Evolutionary conservation across 2,329 filamentous ascomycete species (phyloP).

Genomic region (Calonectria hawksworthii): DNA sequence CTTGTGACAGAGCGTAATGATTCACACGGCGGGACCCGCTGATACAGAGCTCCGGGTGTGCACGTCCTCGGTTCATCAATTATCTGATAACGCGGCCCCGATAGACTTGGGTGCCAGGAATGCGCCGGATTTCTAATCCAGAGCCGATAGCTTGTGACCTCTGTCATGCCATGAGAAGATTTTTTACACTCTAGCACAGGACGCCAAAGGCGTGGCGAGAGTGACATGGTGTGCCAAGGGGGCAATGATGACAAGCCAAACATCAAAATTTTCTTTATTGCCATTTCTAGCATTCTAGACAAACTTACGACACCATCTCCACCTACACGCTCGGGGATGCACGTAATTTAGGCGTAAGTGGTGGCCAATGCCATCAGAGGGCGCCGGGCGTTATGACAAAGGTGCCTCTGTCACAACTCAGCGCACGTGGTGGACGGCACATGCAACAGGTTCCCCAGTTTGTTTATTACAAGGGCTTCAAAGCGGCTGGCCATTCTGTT

Average conservation of each 20-base stretch:
- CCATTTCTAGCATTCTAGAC: background rate
- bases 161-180: constrained; percentile 6
- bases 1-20: constrained; percentile 27
- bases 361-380: background rate
- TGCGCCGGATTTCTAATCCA: background rate
- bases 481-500: background rate
- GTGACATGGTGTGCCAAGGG: background rate
- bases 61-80: background rate
- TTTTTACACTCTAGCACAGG: background rate
- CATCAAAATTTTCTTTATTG: background rate
- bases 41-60: constrained; percentile 12
- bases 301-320: constrained; percentile 3
- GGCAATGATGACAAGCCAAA: background rate
- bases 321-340: background rate
- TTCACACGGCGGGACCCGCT: constrained; percentile 23
- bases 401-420: constrained; percentile 22
- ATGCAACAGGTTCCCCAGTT: constrained; percentile 20
- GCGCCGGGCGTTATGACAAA: constrained; percentile 22
- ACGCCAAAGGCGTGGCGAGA: background rate
- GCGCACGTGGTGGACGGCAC: constrained; percentile 13
- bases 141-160: background rate
- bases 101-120: background rate
- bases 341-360: background rate
- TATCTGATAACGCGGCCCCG: background rate
- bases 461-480: background rate